Percentiles rank a stretch among this genome's conserved stretches.
These are phyloP conservation scores for Mycena haematopus DNA, from an alignment of 768 basidiomycete genomes.

Conservation along the genomic window DNA sequence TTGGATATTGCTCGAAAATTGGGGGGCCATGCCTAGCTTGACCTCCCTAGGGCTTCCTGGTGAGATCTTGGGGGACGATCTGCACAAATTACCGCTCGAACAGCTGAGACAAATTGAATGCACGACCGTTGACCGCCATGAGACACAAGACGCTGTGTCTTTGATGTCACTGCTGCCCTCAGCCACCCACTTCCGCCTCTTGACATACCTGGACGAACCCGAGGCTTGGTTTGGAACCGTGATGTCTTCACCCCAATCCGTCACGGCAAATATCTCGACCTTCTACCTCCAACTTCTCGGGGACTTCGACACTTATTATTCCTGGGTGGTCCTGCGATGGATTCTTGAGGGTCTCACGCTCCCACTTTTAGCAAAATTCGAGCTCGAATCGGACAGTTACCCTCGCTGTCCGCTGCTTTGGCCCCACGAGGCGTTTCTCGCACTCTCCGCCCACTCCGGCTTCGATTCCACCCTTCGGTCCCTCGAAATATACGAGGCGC, in stretches of 20 bases:
- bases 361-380: not conserved
- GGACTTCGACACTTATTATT: not conserved
- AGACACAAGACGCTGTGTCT: not conserved
- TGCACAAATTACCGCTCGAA: not conserved
- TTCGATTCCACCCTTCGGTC: not conserved
- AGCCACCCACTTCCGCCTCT: not conserved
- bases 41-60: not conserved
- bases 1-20: not conserved
- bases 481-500: not conserved
- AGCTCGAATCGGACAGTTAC: not conserved
- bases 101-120: not conserved
- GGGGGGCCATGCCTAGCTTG: not conserved
- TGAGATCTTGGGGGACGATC: no score
- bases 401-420: not conserved
- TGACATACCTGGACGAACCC: not conserved
- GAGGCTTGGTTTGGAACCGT: no score
- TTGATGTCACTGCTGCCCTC: not conserved
- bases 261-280: not conserved
- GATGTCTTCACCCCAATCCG: no score
- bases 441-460: slow-evolving; percentile 1
- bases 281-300: not conserved
- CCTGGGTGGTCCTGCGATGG: not conserved
- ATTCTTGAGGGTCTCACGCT: not conserved
- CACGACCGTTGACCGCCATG: not conserved
- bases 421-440: slow-evolving; percentile 5